These are phyloP conservation scores for Cinnamomum micranthum DNA, from an alignment of 164 flowering plant genomes.

Conservation along the genomic window DNA sequence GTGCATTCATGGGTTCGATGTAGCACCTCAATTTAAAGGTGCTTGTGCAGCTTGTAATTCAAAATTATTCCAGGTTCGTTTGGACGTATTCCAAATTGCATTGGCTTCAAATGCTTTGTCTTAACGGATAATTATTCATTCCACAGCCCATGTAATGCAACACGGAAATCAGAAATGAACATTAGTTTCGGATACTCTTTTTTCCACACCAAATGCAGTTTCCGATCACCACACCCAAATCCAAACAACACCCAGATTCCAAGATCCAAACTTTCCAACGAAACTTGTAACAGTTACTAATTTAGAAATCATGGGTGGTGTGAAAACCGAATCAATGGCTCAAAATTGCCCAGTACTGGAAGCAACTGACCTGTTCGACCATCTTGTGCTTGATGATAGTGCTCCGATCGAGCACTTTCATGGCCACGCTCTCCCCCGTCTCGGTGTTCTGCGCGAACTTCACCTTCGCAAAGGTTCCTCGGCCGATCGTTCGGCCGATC, in stretches of 20 bases:
- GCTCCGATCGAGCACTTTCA: conserved; percentile 95
- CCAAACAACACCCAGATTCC: not conserved
- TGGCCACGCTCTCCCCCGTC: conserved; percentile 99
- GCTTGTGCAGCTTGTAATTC: not conserved
- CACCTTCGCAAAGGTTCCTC: conserved; percentile 97
- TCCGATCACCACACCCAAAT: not conserved
- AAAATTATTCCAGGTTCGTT: not conserved
- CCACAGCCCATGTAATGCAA: too few relatives aligned
- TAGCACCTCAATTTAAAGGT: not conserved
- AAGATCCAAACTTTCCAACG: not conserved
- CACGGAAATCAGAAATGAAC: too few relatives aligned
- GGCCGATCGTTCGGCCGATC: conserved; percentile 95
- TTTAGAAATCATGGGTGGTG: not conserved
- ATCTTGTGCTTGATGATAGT: conserved; percentile 96
- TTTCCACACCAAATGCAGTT: too few relatives aligned
- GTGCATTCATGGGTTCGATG: too few relatives aligned
- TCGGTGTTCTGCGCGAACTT: conserved; percentile 99
- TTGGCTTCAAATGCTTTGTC: not conserved
- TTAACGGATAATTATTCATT: too few relatives aligned
- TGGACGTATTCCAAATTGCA: not conserved
- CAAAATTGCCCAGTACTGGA: not conserved
- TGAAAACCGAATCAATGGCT: not conserved
- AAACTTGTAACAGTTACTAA: not conserved
- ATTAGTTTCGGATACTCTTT: too few relatives aligned
- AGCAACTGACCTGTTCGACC: conserved; percentile 76